Percentiles rank a stretch among this genome's conserved stretches.
Conservation (phyloP, 2,329 filamentous ascomycete genomes). For the Colletotrichum costaricense region DNA sequence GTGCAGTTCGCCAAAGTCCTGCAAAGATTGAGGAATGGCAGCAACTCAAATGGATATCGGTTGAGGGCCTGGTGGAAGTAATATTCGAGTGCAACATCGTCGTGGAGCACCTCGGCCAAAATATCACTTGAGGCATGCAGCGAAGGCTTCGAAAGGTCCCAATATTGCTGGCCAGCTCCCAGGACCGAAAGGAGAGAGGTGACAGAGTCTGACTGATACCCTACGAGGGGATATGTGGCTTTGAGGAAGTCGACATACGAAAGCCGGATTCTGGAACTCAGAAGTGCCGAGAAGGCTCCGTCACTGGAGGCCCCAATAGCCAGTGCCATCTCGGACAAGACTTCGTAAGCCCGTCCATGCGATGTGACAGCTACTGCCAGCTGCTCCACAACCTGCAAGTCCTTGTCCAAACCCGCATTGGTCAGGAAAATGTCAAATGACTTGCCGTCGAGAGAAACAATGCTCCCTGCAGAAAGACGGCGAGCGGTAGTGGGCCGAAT, state of each 20-base stretch:
- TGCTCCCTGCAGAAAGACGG: slow-evolving; percentile 70
- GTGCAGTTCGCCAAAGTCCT: slow-evolving; percentile 66
- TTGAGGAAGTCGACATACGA: slow-evolving; percentile 78
- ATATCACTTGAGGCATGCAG: slow-evolving; percentile 28
- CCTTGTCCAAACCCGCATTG: slow-evolving; percentile 60
- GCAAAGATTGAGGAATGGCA: slow-evolving; percentile 80
- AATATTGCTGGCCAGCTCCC: slow-evolving; percentile 63
- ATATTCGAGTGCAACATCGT: slow-evolving; percentile 60
- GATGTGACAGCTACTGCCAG: slow-evolving; percentile 62
- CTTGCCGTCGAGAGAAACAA: slow-evolving; percentile 70
- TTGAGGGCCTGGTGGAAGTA: slow-evolving; percentile 76
- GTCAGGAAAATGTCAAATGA: slow-evolving; percentile 69
- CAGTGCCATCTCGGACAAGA: slow-evolving; percentile 62
- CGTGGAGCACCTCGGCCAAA: slow-evolving; percentile 26
- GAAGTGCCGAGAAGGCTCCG: slow-evolving; percentile 63
- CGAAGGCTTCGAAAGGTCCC: slow-evolving; percentile 58
- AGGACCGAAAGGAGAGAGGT: slow-evolving; percentile 74
- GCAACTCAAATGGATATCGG: slow-evolving; percentile 87
- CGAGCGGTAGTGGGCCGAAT: slow-evolving; percentile 54
- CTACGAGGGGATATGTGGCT: slow-evolving; percentile 72
- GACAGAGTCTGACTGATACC: slow-evolving; percentile 80
- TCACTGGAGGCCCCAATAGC: slow-evolving; percentile 57
- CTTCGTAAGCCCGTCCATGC: slow-evolving; percentile 63
- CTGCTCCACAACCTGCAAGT: slow-evolving; percentile 61
- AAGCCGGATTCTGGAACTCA: slow-evolving; percentile 72